Evolutionary conservation across 2,329 filamentous ascomycete genomes (phyloP), one percentile per base, ranked within the genome.

Genomic region (Didymella lethalis): DNA sequence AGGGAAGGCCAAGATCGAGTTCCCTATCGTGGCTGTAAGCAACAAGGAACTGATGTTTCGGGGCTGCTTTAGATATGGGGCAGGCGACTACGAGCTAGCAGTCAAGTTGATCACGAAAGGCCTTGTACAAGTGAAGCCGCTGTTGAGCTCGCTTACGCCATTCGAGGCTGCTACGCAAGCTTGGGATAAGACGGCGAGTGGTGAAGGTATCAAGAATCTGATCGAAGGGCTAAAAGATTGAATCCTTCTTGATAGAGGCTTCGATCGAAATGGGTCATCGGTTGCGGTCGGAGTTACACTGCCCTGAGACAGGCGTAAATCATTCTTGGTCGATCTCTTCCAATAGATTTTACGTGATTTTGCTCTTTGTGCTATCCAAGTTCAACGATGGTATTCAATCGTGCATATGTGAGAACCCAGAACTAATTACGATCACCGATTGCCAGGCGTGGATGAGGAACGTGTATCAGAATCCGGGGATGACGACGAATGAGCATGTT

Each of bases 21-120:
- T 97, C 64, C 93, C 94, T 23, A 97, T 98, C 78, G 96, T 96
- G 91, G 84, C 91, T 47, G 85, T 94, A 63, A 93, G 90, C 72
- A 93, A 93, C 16, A 87, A 91, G 65, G 94, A 97, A 81, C 89
- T 97, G 68, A 78, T 66, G 58, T 61, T 77, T 2, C 59, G 66
- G 11, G 74, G 74, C 0, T 74, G 71, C 49, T 75, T 77, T 48
- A 53, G 74, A 16, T 77, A 77, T 45, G 65, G 62, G 2, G 36
- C 68, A 20, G 74, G 74, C 7, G 73, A 76, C 44, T 77, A 74
- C 16, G 69, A 74, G 29, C 50, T 75, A 16, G 73, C 74, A 4
- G 61, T 74, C 1, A 56, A 59, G 4, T 56, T 75, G 16, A 40
- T 77, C 20, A 49, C 61, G 7, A 67, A 64, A 29, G 64, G 64